A percentile compares a stretch with the other conserved stretches of the same genome.
These are phyloP conservation scores for Triglochin maritima DNA, from an alignment of 106 monocot genomes.

Conservation along the genomic window DNA sequence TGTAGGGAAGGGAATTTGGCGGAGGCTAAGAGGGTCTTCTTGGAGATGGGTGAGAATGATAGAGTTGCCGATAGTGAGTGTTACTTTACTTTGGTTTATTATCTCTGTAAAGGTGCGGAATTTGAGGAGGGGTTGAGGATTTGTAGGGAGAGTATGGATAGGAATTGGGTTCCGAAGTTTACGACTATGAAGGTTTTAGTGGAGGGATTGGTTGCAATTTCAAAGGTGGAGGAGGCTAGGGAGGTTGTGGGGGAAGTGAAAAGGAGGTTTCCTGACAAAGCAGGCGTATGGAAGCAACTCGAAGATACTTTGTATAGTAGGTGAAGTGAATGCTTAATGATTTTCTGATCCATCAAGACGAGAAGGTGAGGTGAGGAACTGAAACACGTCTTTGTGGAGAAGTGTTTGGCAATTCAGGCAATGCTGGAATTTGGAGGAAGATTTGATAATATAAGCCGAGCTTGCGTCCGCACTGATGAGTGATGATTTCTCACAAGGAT, in stretches of 20 bases:
- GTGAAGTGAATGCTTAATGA: neutral
- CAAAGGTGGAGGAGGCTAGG: constrained; percentile 48
- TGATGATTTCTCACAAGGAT: no score
- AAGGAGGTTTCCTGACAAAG: constrained; percentile 48
- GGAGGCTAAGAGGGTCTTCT: constrained; percentile 52
- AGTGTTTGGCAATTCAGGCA: no score
- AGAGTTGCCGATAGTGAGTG: constrained; percentile 41
- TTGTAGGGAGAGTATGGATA: constrained; percentile 49
- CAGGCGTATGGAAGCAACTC: constrained; percentile 72
- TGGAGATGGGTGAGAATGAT: constrained; percentile 37
- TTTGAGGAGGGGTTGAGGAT: constrained; percentile 50
- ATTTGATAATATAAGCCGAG: no score
- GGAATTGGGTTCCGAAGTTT: constrained; percentile 72
- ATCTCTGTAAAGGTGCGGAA: constrained; percentile 62
- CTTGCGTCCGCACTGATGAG: no score
- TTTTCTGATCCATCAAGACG: no score
- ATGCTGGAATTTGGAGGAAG: no score
- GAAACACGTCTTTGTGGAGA: no score
- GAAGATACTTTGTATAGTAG: constrained; percentile 29
- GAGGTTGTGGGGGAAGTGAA: constrained; percentile 57
- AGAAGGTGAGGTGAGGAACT: no score
- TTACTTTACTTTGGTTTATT: constrained; percentile 59
- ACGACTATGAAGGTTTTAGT: constrained; percentile 66
- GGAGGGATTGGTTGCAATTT: constrained; percentile 36
- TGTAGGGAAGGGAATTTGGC: constrained; percentile 60